Evolutionary conservation across 805 yeast genomes (phyloP), one percentile per base, ranked within the genome.

Genomic region (Henningerozyma blattae): DNA sequence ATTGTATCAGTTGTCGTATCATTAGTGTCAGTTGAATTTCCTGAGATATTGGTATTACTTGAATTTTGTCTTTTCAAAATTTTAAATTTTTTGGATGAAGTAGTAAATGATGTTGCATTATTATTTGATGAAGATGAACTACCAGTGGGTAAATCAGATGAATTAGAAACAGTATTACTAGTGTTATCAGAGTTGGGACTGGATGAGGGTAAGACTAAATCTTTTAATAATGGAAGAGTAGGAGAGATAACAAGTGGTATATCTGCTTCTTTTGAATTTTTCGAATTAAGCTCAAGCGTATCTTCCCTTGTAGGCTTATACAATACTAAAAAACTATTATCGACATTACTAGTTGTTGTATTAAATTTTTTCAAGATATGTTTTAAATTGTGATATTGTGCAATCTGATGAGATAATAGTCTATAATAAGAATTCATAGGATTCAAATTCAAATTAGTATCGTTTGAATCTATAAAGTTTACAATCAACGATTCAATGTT

Each of bases 391-490:
- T 77, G 76, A 49, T 77, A 77, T 26, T 74, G 78, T 4, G 86
- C 82, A 24, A 78, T 58, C 42, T 77, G 80, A 52, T 81, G 87
- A 0, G 79, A 67, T 34, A 81, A 55, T 30, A 81, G 58, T 43
- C 89, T 59, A 43, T 72, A 75, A 50, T 75, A 80, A 3, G 85
- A 75, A 51, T 80, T 80, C 67, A 74, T 67, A 5, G 80, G 70
- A 27, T 61, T 62, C 47, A 71, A 48, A 41, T 43, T 67, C 53
- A 48, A 64, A 42, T 54, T 63, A 45, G 47, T 62, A 34, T 44
- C 65, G 46, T 44, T 59, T 32, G 62, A 56, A 6, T 59, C 44
- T 25, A 72, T 61, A 44, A 75, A 72, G 17, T 56, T 59, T 12
- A 65, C 39, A 18, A 75, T 50, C 35, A 67, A 65, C 17, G 58